These are phyloP conservation scores for Zymoseptoria brevis DNA, from an alignment of 2,329 filamentous ascomycete genomes.

Conservation along the genomic window DNA sequence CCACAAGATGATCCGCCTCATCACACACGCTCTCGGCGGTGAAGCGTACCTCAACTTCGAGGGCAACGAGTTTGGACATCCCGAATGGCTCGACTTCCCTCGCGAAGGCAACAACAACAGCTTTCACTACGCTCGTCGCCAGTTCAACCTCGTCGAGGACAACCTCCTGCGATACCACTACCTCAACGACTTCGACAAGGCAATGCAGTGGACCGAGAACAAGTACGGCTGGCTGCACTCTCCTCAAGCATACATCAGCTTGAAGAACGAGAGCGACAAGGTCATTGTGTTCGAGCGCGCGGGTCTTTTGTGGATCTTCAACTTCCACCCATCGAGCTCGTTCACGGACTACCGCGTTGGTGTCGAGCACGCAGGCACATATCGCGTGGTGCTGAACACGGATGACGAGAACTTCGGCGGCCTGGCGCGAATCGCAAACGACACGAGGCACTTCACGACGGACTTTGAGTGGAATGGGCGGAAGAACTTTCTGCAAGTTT, in stretches of 20 bases:
- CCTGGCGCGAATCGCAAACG: constrained; percentile 65
- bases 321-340: constrained; percentile 79
- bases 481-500: constrained; percentile 86
- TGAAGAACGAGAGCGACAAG: constrained; percentile 92
- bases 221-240: constrained; percentile 88
- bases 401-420: constrained; percentile 75
- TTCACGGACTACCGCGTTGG: constrained; percentile 91
- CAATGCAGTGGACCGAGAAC: constrained; percentile 80
- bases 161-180: constrained; percentile 76
- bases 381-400: constrained; percentile 75
- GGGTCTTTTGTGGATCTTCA: constrained; percentile 88
- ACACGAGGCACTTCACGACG: constrained; percentile 87
- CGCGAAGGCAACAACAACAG: constrained; percentile 57
- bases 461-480: constrained; percentile 82
- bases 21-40: constrained; percentile 85
- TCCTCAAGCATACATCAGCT: constrained; percentile 79
- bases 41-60: constrained; percentile 98
- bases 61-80: constrained; percentile 97
- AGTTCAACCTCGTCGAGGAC: constrained; percentile 89
- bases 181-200: constrained; percentile 86
- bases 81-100: constrained; percentile 98
- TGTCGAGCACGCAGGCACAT: constrained; percentile 75
- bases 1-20: constrained; percentile 94
- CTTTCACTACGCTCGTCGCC: constrained; percentile 54
- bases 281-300: constrained; percentile 91